phyloP scores from a whole-genome alignment of 495 filamentous ascomycete species.

The Tricharina praecox region DNA sequence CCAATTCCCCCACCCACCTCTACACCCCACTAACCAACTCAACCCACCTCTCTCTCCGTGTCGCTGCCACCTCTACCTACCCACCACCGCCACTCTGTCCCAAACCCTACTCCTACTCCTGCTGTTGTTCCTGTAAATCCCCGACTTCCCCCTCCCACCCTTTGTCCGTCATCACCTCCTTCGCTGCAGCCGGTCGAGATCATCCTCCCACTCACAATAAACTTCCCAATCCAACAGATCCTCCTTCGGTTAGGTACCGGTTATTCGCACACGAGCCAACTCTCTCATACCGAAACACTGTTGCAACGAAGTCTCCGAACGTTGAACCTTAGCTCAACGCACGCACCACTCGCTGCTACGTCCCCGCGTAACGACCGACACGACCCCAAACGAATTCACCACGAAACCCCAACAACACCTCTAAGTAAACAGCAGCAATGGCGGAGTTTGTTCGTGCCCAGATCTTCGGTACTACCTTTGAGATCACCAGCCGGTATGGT shows the following conservation, averaged over 20 bases:
- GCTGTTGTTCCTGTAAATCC: not conserved
- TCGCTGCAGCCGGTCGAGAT: not conserved
- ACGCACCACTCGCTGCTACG: too few relatives aligned
- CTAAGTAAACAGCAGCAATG: constrained; percentile 31
- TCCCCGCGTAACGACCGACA: too few relatives aligned
- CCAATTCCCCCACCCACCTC: not conserved
- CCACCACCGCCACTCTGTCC: not conserved
- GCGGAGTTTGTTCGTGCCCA: constrained; percentile 97
- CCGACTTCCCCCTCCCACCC: not conserved
- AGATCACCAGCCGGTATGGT: constrained; percentile 91
- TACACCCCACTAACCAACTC: not conserved
- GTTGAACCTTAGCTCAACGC: too few relatives aligned
- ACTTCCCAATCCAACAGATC: not conserved
- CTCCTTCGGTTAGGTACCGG: not conserved
- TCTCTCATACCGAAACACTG: not conserved
- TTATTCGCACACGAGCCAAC: not conserved
- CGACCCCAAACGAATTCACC: too few relatives aligned
- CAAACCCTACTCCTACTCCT: not conserved
- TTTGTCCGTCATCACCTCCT: not conserved
- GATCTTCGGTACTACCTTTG: constrained; percentile 98
- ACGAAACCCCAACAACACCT: not conserved
- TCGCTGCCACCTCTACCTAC: not conserved
- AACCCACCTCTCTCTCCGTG: too few relatives aligned
- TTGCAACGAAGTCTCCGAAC: too few relatives aligned
- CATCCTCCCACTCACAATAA: not conserved